A percentile compares a stretch with the other conserved stretches of the same genome.
These are phyloP conservation scores for sunflower (Helianthus annuus) DNA, from an alignment of 129 eudicot genomes.

Conservation along the genomic window DNA sequence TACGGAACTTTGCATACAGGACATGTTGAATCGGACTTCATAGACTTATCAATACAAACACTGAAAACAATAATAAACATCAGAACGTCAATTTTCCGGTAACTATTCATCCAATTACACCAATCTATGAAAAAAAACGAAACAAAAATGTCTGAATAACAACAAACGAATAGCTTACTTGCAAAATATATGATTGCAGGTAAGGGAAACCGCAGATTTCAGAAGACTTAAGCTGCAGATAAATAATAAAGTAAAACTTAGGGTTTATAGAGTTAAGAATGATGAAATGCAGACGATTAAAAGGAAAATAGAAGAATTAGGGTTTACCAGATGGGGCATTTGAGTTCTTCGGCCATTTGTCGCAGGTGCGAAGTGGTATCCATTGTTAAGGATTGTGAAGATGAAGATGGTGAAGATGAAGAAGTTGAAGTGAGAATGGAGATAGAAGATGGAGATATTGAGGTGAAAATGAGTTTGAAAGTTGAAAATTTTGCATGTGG, in stretches of 20 bases:
- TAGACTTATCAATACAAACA: conserved; percentile 70
- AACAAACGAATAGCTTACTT: conserved; percentile 45
- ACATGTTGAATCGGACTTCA: conserved; percentile 72
- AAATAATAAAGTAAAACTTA: background rate
- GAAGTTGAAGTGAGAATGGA: no score
- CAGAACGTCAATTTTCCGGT: background rate
- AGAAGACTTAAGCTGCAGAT: conserved; percentile 74
- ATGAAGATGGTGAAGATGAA: background rate
- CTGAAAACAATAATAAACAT: conserved; percentile 38
- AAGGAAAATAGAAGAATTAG: background rate
- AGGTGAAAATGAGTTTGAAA: conserved; percentile 24
- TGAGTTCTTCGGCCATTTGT: conserved; percentile 92
- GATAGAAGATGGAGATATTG: no score
- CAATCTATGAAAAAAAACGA: background rate
- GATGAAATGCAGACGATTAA: background rate
- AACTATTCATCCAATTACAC: background rate
- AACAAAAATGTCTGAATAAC: background rate
- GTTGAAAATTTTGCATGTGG: conserved; percentile 15
- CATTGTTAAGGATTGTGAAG: conserved; percentile 39
- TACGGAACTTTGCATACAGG: conserved; percentile 95
- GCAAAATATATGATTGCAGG: conserved; percentile 98
- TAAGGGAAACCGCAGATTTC: conserved; percentile 74
- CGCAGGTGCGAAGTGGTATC: conserved; percentile 66
- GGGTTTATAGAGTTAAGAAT: background rate
- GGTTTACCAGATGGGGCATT: conserved; percentile 91